Percentiles rank a stretch among this genome's conserved stretches.
Evolutionary conservation across 2,329 filamentous ascomycete species (phyloP).

Genomic region (Cladosporium phlei): DNA sequence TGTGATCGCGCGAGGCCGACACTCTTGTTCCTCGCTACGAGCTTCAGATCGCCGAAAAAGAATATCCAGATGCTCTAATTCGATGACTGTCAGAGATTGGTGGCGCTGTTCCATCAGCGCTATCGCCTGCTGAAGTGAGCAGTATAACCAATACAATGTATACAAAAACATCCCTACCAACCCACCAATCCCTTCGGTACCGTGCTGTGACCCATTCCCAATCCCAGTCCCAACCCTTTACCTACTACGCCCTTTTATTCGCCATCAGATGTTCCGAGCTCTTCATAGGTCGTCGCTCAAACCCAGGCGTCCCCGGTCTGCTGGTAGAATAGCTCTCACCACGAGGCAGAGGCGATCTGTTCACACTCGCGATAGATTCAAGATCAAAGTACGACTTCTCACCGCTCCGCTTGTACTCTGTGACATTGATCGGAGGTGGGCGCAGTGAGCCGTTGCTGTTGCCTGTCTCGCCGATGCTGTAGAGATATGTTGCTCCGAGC

Average conservation of each 20-base stretch:
- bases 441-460: slow-evolving; percentile 39
- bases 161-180: background rate
- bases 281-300: slow-evolving; percentile 34
- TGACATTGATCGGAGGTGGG: slow-evolving; percentile 63
- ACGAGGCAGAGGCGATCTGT: slow-evolving; percentile 43
- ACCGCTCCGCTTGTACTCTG: slow-evolving; percentile 47
- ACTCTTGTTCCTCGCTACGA: too few species aligned
- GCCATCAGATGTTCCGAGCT: slow-evolving; percentile 20
- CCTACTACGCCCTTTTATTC: background rate
- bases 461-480: slow-evolving; percentile 45
- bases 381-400: slow-evolving; percentile 60
- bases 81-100: too few species aligned
- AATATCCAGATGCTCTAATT: too few species aligned
- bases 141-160: too few species aligned
- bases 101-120: too few species aligned
- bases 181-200: background rate
- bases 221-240: too few species aligned
- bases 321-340: slow-evolving; percentile 51
- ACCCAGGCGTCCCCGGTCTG: slow-evolving; percentile 31
- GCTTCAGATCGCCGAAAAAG: too few species aligned
- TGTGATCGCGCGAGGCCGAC: too few species aligned
- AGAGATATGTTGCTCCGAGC: slow-evolving; percentile 77
- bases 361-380: slow-evolving; percentile 40
- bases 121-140: too few species aligned
- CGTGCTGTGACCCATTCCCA: too few species aligned